Conservation (phyloP, 306 rosid genomes). For the Echinosophora koreensis region DNA sequence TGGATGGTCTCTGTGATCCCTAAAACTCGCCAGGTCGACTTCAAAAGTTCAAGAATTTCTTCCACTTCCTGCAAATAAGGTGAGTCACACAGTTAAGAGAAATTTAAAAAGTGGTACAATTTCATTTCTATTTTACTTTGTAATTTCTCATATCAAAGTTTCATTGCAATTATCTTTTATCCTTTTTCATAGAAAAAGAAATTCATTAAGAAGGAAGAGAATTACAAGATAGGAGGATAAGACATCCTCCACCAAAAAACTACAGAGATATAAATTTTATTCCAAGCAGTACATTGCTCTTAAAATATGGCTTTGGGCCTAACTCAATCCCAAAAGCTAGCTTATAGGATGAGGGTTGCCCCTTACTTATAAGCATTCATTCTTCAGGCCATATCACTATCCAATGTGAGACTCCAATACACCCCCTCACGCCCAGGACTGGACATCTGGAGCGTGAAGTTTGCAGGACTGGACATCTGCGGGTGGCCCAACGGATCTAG, state of each 20-base stretch:
- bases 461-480: no score
- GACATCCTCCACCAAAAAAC: background rate
- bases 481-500: no score
- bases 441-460: no score
- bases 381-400: no score
- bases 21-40: conserved; percentile 98
- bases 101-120: conserved; percentile 9
- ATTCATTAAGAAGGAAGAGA: background rate
- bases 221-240: background rate
- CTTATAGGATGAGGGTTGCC: no score
- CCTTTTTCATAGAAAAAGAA: background rate
- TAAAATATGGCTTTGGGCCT: no score
- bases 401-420: no score
- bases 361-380: no score
- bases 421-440: no score
- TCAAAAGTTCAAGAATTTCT: conserved; percentile 94
- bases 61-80: conserved; percentile 85
- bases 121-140: conserved; percentile 21
- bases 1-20: conserved; percentile 98
- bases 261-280: background rate
- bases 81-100: conserved; percentile 35
- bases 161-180: background rate
- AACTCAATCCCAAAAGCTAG: no score
- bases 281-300: conserved; percentile 31
- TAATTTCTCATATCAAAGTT: conserved; percentile 26